A percentile compares a stretch with the other conserved stretches of the same genome.
Conservation (phyloP, 768 basidiomycete species). For the Grammothele lineata region DNA sequence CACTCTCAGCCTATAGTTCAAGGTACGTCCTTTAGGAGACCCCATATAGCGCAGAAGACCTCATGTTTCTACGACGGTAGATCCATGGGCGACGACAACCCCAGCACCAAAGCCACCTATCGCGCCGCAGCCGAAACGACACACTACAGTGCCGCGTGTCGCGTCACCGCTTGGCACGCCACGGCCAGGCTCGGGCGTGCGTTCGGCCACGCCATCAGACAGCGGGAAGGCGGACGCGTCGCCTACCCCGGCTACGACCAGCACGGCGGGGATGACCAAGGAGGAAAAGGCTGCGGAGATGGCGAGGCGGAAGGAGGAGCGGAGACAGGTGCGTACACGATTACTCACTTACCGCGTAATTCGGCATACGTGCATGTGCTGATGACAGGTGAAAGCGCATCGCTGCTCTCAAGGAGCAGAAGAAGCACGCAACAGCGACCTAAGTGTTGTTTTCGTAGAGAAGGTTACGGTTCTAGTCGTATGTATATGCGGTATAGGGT, state of each 20-base stretch:
- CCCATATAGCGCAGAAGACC: too few relatives aligned
- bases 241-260: constrained; percentile 21
- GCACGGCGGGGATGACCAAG: constrained; percentile 58
- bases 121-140: constrained; percentile 8
- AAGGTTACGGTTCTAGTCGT: too few relatives aligned
- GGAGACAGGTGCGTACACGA: constrained; percentile 64
- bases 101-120: background rate
- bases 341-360: too few relatives aligned
- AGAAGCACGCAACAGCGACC: constrained; percentile 41
- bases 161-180: constrained; percentile 5
- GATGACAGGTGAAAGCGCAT: constrained; percentile 59
- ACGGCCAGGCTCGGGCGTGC: constrained; percentile 1
- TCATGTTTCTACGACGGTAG: too few relatives aligned
- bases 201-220: constrained; percentile 22
- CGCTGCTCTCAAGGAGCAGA: constrained; percentile 77
- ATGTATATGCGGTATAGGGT: too few relatives aligned
- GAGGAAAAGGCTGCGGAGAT: constrained; percentile 95
- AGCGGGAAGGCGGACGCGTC: constrained; percentile 11
- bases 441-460: too few relatives aligned
- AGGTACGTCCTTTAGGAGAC: too few relatives aligned
- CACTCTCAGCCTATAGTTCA: background rate
- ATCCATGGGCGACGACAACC: constrained; percentile 10
- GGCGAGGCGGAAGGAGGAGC: constrained; percentile 86
- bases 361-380: too few relatives aligned
- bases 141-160: background rate